These are phyloP conservation scores for Nicotiana obtusifolia DNA, from an alignment of 257 asterid species.

Conservation along the genomic window DNA sequence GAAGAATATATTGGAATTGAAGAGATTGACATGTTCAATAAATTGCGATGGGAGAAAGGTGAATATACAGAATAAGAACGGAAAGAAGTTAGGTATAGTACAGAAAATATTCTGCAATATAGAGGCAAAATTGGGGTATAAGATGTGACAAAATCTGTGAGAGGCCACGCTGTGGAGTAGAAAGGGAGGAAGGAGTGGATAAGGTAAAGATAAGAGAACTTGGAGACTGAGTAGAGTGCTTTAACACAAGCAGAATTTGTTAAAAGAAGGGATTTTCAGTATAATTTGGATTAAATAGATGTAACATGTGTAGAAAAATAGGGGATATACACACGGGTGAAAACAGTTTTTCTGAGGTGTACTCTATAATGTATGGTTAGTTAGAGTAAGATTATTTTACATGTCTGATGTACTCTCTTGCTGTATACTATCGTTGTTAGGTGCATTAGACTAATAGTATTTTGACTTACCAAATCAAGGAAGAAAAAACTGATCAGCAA, in stretches of 20 bases:
- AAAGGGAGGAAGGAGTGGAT: neutral
- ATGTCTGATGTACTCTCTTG: neutral
- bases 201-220: neutral
- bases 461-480: neutral
- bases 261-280: neutral
- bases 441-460: neutral
- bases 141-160: neutral
- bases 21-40: neutral
- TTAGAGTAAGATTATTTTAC: neutral
- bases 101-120: neutral
- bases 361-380: neutral
- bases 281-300: neutral
- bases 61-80: neutral
- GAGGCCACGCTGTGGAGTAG: neutral
- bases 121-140: neutral
- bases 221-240: neutral
- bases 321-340: neutral
- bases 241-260: neutral
- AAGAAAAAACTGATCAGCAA: neutral
- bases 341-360: neutral
- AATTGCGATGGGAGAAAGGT: neutral
- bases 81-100: neutral
- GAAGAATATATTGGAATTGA: neutral
- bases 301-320: neutral
- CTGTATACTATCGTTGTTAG: neutral